Conservation (phyloP, 2,329 filamentous ascomycete species). For the Dactylonectria macrodidyma region DNA sequence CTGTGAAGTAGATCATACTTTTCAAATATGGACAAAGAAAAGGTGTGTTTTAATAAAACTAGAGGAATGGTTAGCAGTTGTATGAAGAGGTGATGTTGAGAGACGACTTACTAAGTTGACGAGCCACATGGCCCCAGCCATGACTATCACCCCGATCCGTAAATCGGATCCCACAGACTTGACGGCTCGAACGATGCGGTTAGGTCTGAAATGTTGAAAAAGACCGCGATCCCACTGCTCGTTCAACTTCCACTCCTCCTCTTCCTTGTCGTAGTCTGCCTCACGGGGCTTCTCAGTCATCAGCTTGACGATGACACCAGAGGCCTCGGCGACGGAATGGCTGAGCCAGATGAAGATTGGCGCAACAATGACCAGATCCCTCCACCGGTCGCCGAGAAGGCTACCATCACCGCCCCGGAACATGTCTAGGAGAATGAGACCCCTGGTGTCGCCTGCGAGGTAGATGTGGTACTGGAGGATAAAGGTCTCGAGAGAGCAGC, state of each 20-base stretch:
- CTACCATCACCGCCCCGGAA: conserved; percentile 45
- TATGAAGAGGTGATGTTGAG: fast-evolving
- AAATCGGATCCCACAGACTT: conserved; percentile 21
- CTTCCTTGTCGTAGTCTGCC: conserved; percentile 26
- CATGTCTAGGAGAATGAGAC: conserved; percentile 57
- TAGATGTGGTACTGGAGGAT: conserved; percentile 74
- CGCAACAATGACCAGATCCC: conserved; percentile 44
- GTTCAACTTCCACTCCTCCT: conserved; percentile 43
- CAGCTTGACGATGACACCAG: conserved; percentile 44
- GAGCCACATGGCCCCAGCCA: conserved; percentile 43
- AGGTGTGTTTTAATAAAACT: conserved; percentile 37
- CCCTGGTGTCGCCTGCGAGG: conserved; percentile 71
- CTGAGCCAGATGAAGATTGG: conserved; percentile 51
- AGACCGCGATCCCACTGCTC: conserved; percentile 34
- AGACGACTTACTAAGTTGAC: conserved; percentile 43
- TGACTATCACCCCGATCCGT: conserved; percentile 32
- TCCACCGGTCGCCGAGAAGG: conserved; percentile 45
- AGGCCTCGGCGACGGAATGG: conserved; percentile 44
- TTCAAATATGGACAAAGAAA: conserved; percentile 20
- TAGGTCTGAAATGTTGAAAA: conserved; percentile 17
- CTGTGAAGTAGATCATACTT: conserved; percentile 12
- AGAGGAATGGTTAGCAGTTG: conserved; percentile 19
- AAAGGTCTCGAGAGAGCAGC: conserved; percentile 71
- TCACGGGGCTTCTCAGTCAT: conserved; percentile 36
- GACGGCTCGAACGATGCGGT: conserved; percentile 14